Conservation (phyloP, 2,329 filamentous ascomycete species). For the Microcyclosporella mali region DNA sequence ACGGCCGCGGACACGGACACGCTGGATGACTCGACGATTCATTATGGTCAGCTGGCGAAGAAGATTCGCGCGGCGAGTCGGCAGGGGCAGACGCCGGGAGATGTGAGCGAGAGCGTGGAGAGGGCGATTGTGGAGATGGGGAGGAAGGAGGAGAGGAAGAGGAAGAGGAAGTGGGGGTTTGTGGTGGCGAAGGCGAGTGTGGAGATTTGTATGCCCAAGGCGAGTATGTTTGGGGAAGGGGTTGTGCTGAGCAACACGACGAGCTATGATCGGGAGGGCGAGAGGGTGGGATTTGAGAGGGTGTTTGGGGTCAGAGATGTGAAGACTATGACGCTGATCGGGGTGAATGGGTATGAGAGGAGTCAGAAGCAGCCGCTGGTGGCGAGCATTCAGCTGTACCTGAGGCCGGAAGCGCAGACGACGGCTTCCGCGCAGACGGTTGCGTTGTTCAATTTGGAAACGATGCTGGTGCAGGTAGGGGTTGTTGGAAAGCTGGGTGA, state of each 20-base stretch:
- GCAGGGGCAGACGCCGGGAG: constrained; percentile 15
- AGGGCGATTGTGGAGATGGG: constrained; percentile 21
- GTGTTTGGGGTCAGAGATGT: constrained; percentile 41
- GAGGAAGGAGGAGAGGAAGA: constrained; percentile 19
- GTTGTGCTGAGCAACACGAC: constrained; percentile 34
- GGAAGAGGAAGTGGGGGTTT: too few species aligned
- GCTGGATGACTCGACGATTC: constrained; percentile 63
- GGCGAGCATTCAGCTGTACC: constrained; percentile 54
- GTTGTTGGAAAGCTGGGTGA: constrained; percentile 8
- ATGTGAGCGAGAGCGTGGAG: constrained; percentile 19
- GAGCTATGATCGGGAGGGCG: constrained; percentile 21
- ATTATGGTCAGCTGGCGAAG: constrained; percentile 69
- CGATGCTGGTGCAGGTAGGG: constrained; percentile 56
- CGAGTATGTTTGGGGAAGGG: constrained; percentile 55
- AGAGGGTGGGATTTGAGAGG: constrained; percentile 35
- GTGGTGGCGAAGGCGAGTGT: constrained; percentile 19
- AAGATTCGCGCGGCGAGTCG: constrained; percentile 37
- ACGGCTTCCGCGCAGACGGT: constrained; percentile 16
- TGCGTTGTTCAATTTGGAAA: constrained; percentile 52
- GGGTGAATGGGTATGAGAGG: constrained; percentile 67
- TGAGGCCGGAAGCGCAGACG: constrained; percentile 39
- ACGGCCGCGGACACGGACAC: constrained; percentile 54
- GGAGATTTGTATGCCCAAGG: constrained; percentile 57
- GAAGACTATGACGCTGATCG: constrained; percentile 61
- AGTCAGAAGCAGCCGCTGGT: constrained; percentile 58